Conservation (phyloP, 2,329 filamentous ascomycete genomes). For the Colletotrichum falcatum region DNA sequence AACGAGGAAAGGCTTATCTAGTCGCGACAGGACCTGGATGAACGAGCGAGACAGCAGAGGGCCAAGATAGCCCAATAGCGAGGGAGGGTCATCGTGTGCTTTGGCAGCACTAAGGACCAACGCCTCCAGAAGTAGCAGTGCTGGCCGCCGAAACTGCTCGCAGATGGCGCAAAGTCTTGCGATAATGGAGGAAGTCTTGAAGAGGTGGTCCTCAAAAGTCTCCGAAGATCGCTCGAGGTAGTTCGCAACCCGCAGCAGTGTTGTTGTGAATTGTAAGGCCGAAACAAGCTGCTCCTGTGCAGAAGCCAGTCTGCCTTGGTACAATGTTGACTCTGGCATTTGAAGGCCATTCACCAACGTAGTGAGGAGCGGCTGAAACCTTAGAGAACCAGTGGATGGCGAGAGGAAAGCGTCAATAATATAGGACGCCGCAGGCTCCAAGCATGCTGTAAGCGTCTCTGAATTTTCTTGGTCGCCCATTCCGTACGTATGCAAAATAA, state of each 20-base stretch:
- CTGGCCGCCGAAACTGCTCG: constrained; percentile 73
- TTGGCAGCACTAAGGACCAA: constrained; percentile 78
- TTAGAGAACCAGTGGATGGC: constrained; percentile 74
- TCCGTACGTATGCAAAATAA: constrained; percentile 80
- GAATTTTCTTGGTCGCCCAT: constrained; percentile 71
- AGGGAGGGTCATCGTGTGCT: constrained; percentile 82
- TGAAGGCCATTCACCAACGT: constrained; percentile 74
- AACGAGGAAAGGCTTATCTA: constrained; percentile 81
- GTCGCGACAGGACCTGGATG: constrained; percentile 78
- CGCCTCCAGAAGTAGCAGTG: constrained; percentile 77
- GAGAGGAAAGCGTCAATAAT: constrained; percentile 83
- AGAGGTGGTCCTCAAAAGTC: constrained; percentile 80
- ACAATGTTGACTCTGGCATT: constrained; percentile 71
- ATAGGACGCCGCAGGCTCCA: constrained; percentile 80
- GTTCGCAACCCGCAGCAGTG: constrained; percentile 77
- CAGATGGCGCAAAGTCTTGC: constrained; percentile 80
- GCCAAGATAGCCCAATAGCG: constrained; percentile 90
- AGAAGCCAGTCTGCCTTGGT: constrained; percentile 64
- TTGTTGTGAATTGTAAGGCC: constrained; percentile 74
- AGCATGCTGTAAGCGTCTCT: constrained; percentile 65
- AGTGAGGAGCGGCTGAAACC: constrained; percentile 81
- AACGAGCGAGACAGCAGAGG: constrained; percentile 87
- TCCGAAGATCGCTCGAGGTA: constrained; percentile 72
- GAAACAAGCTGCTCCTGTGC: constrained; percentile 73
- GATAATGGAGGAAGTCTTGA: constrained; percentile 82